Conservation (phyloP, 2,329 filamentous ascomycete species). For the Epicoccum sorghinum region DNA sequence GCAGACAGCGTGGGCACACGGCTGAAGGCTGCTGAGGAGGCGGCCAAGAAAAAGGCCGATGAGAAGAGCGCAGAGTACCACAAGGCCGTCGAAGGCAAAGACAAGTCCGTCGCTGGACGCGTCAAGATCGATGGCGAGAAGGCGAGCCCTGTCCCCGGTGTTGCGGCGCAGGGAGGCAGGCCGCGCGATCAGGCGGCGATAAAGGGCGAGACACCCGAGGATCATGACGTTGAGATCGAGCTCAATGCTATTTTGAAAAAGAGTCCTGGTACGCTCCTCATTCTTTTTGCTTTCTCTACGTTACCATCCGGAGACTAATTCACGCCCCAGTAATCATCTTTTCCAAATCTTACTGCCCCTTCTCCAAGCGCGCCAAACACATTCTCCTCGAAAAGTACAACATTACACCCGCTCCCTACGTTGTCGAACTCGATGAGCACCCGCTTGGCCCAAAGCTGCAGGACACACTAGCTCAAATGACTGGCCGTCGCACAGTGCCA, state of each 20-base stretch:
- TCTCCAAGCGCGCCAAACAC: constrained; percentile 82
- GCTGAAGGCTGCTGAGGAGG: constrained; percentile 71
- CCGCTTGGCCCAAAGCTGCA: constrained; percentile 76
- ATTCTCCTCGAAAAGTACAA: constrained; percentile 83
- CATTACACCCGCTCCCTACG: constrained; percentile 80
- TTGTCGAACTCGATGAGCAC: constrained; percentile 90
- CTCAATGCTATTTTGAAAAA: constrained; percentile 81
- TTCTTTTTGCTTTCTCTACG: neutral
- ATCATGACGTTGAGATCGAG: constrained; percentile 71
- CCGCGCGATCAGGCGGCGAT: constrained; percentile 47
- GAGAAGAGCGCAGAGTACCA: constrained; percentile 63
- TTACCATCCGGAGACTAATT: constrained; percentile 8
- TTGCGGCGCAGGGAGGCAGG: constrained; percentile 54
- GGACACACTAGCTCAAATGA: constrained; percentile 71
- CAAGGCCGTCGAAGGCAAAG: constrained; percentile 46
- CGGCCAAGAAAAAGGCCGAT: constrained; percentile 72
- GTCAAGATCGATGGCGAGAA: constrained; percentile 55
- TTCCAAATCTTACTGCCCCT: constrained; percentile 91
- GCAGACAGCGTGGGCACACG: constrained; percentile 64
- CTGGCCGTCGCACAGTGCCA: constrained; percentile 84
- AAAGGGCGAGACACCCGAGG: constrained; percentile 61
- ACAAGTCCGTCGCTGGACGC: constrained; percentile 60
- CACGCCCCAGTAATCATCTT: constrained; percentile 80
- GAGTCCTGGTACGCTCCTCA: constrained; percentile 69
- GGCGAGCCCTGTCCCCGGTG: constrained; percentile 44